Evolutionary conservation across 2,329 filamentous ascomycete genomes (phyloP), one percentile per base, ranked within the genome.

Genomic region (Sporothrix brunneoviolacea): DNA sequence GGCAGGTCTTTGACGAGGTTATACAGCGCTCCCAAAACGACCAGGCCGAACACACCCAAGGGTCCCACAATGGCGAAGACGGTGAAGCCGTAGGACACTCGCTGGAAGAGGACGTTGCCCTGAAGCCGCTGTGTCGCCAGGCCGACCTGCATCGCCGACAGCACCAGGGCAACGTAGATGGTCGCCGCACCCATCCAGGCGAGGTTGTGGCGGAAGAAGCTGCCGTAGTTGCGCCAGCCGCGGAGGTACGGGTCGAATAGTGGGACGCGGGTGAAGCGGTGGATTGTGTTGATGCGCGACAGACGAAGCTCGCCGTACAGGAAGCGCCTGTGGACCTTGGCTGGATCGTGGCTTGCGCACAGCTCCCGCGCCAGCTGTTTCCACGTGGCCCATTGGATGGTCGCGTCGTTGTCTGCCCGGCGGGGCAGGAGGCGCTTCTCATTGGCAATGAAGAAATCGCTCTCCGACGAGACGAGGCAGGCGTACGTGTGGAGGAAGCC

Each of bases 111-210:
- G 0, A 44, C 13, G 49, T 62, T 65, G 0, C 57, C 40, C 2
- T 27, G 16, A 3, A 68, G 59, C 48, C 46, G 42, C 1, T 63
- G 51, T 0, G 64, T 70, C 0, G 65, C 62, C 12, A 70, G 57
- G 1, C 65, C 66, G 16, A 71, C 66, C 57, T 73, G 70, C 67
- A 73, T 70, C 0, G 69, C 69, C 1, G 68, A 68, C 41, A 74
- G 58, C 9, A 70, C 58, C n/a, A 73, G 52, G 12, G 64, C 65
- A 22, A 72, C 50, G 54, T 67, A 73, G 4, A 65, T 63, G 32
- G 68, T 62, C 10, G 64, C 52, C 5, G 63, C 53, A 4, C 66
- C 55, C 15, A 73, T 50, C 63, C 60, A 66, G 21, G 60, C 58
- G 27, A 72, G 64, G 49, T 72, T 70, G 22, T 66, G 60, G 27